Percentiles rank a stretch among this genome's conserved stretches.
These are phyloP conservation scores for Hypomontagnella submonticulosa DNA, from an alignment of 495 filamentous ascomycete genomes.

Conservation along the genomic window DNA sequence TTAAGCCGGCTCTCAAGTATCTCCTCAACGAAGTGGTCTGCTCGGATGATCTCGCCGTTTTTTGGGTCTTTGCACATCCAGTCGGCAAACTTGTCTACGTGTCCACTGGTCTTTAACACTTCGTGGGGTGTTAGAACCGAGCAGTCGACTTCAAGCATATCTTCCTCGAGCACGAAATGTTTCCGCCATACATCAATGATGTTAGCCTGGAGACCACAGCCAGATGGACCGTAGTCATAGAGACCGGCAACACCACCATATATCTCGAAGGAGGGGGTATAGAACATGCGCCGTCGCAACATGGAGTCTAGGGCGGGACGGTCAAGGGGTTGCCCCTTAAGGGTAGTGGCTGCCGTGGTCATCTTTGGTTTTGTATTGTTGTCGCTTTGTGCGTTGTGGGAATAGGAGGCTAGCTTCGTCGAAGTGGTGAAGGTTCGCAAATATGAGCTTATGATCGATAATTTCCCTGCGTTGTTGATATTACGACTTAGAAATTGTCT, in stretches of 20 bases:
- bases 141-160: constrained; percentile 92
- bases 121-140: constrained; percentile 87
- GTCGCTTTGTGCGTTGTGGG: constrained; percentile 1
- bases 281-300: constrained; percentile 89
- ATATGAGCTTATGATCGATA: constrained; percentile 18
- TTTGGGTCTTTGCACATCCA: constrained; percentile 99
- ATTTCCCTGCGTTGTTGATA: constrained; percentile 1
- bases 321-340: constrained; percentile 89
- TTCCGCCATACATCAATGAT: constrained; percentile 93
- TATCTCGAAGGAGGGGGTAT: constrained; percentile 93
- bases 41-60: constrained; percentile 94
- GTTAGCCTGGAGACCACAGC: constrained; percentile 82
- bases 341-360: constrained; percentile 71
- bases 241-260: constrained; percentile 89
- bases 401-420: neutral
- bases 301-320: constrained; percentile 81
- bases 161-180: constrained; percentile 88
- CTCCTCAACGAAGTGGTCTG: constrained; percentile 95
- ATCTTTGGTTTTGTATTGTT: constrained; percentile 36
- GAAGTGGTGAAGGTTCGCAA: constrained; percentile 23
- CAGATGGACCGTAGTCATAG: constrained; percentile 87
- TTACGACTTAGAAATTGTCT: constrained; percentile 2
- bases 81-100: constrained; percentile 97
- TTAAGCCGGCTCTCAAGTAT: constrained; percentile 85
- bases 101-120: constrained; percentile 94